Conservation (phyloP, 345 rosid species). For the Physaria fendleri region DNA sequence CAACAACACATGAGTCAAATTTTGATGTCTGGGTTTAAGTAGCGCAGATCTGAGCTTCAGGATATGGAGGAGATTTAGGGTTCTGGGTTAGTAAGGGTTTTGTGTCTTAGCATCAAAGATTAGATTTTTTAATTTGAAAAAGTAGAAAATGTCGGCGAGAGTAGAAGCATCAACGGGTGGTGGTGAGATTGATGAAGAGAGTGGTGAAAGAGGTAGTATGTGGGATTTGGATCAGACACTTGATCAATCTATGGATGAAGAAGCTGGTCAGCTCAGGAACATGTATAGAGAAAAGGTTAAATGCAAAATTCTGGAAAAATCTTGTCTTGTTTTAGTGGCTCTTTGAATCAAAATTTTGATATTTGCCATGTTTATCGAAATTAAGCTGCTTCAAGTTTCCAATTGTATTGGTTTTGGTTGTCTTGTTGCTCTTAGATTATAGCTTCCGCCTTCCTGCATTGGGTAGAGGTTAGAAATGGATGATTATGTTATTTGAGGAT, state of each 20-base stretch:
- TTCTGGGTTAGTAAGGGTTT: slow-evolving; percentile 17
- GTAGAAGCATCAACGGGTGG: slow-evolving; percentile 37
- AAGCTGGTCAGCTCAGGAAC: slow-evolving; percentile 74
- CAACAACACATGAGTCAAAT: too few species aligned
- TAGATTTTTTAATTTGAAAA: background rate
- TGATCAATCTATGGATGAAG: slow-evolving; percentile 96
- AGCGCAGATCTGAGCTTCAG: background rate
- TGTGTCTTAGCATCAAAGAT: slow-evolving; percentile 6
- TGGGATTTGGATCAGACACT: slow-evolving; percentile 89
- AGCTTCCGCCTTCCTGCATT: background rate
- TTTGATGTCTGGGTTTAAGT: too few species aligned
- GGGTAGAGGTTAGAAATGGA: background rate
- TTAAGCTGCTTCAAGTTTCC: background rate
- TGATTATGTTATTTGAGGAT: background rate
- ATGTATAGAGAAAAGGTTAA: slow-evolving; percentile 82
- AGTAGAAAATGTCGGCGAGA: slow-evolving; percentile 40
- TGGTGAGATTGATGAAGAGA: slow-evolving; percentile 49
- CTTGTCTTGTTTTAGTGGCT: background rate
- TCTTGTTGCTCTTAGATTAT: background rate
- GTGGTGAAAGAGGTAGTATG: slow-evolving; percentile 57
- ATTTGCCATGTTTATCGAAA: background rate
- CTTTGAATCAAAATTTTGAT: background rate
- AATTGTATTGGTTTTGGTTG: background rate
- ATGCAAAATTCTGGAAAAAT: background rate
- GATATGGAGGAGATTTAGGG: slow-evolving; percentile 10